Base-by-base conservation (phyloP, 495 filamentous ascomycete genomes). In the Emericellopsis terricola region DNA sequence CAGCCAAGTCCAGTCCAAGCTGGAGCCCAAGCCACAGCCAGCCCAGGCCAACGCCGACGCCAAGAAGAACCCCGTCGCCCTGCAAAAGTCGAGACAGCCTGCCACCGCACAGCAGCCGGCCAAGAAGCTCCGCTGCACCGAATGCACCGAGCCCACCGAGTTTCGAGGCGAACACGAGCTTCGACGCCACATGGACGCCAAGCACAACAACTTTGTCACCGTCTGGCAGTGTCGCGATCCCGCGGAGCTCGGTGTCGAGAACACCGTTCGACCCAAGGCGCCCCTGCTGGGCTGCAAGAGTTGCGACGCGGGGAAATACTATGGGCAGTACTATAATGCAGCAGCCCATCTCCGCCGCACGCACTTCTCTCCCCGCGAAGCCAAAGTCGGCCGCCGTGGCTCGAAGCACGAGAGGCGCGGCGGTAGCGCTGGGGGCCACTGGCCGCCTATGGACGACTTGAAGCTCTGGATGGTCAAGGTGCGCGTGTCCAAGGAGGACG, bases 121-220 rank as follows among this genome's bases (percentile, higher is more conserved):
- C 27, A 71, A 70, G 8, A 85, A 87, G 44, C 75, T 86, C 29
- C 64, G 64, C 37, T 96, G 87, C 47, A 50, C 51, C 8, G 54
- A 72, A 26, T 96, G 87, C 52, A 71, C 71, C 29, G 73, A 79
- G 29, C 68, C 82, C 33, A 81, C 77, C 0, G 73, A 84, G 2
- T 97, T 94, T 52, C 76, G 89, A 14, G 89, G 89, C 24, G 82
- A 91, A 17, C 89, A 94, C 48, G 89, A 97, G 47, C 73, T 96
- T 20, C 75, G 80, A 9, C 75, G 87, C 18, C 89, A 97, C 46
- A 70, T 71, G 40, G 76, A 85, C 28, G 76, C 82, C 19, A 76
- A 79, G 27, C 89, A 97, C 46, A 69, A 74, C 10, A 37, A 45
- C n/a, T 56, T 68, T 14, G 71, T 80, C 39, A 85, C 76, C 47